Percentiles rank a stretch among this genome's conserved stretches.
phyloP scores from a whole-genome alignment of 2,329 filamentous ascomycete genomes.

The Ophiocordyceps camponoti-floridani region DNA sequence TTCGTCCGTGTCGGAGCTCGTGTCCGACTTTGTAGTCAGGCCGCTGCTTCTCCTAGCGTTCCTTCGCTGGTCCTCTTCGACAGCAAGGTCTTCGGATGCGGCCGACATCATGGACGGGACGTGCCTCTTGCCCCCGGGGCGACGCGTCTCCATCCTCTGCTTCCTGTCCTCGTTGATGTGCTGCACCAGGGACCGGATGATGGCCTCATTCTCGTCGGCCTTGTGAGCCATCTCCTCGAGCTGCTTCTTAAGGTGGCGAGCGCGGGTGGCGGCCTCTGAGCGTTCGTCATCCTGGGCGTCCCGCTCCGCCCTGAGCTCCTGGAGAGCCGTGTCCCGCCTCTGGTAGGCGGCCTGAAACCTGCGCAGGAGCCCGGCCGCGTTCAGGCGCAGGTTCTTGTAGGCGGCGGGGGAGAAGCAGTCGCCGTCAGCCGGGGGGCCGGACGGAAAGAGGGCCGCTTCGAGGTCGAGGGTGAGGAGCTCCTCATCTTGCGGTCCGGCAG shows the following conservation, averaged over 20 bases:
- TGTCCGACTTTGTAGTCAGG: slow-evolving; percentile 23
- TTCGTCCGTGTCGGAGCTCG: slow-evolving; percentile 33
- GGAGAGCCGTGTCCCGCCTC: slow-evolving; percentile 27
- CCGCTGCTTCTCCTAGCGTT: slow-evolving; percentile 23
- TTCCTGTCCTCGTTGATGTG: slow-evolving; percentile 33
- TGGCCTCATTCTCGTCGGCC: slow-evolving; percentile 33
- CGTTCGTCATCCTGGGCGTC: slow-evolving; percentile 34
- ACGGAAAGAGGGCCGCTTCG: slow-evolving; percentile 33
- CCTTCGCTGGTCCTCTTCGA: slow-evolving; percentile 29
- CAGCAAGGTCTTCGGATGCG: slow-evolving; percentile 32
- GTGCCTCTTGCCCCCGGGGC: slow-evolving; percentile 10
- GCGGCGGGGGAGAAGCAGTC: slow-evolving; percentile 39
- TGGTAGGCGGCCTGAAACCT: slow-evolving; percentile 43
- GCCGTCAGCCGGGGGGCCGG: slow-evolving; percentile 19
- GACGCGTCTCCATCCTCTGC: slow-evolving; percentile 20
- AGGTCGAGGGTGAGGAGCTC: slow-evolving; percentile 39
- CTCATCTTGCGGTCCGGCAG: slow-evolving; percentile 21
- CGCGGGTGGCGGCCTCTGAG: slow-evolving; percentile 34
- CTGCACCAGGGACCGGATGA: slow-evolving; percentile 29
- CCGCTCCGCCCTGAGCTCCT: slow-evolving; percentile 33
- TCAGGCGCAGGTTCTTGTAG: slow-evolving; percentile 42
- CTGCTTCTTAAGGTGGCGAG: slow-evolving; percentile 36
- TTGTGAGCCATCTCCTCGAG: slow-evolving; percentile 39
- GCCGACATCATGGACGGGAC: slow-evolving; percentile 20
- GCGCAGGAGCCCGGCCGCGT: slow-evolving; percentile 34